Conservation (phyloP, 345 rosid genomes). For the Eucalyptus regnans region DNA sequence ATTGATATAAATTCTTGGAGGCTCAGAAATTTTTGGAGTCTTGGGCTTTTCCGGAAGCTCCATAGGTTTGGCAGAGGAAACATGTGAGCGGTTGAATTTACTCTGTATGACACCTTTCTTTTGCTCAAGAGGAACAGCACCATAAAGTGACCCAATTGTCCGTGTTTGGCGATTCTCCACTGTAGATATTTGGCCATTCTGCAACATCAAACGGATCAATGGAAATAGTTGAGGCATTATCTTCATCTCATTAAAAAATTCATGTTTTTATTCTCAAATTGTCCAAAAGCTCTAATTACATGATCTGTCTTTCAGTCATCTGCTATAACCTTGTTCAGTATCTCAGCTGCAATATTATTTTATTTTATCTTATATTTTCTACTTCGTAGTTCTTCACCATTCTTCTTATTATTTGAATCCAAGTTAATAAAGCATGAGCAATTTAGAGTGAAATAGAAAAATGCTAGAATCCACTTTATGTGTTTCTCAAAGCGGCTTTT, state of each 20-base stretch:
- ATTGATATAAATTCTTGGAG: neutral
- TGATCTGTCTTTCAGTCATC: neutral
- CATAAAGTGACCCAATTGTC: neutral
- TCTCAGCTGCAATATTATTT: neutral
- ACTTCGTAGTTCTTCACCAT: neutral
- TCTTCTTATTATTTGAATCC: neutral
- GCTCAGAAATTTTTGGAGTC: neutral
- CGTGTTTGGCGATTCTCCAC: neutral
- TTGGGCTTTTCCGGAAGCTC: neutral
- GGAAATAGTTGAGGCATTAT: neutral
- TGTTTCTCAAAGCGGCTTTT: neutral
- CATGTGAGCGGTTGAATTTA: neutral
- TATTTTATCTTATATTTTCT: neutral
- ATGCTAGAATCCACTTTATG: neutral
- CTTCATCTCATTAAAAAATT: neutral
- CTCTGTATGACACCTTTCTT: neutral
- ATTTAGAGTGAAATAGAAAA: neutral
- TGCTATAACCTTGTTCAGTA: neutral
- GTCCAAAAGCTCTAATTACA: neutral
- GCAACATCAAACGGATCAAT: neutral
- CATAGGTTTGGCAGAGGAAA: neutral
- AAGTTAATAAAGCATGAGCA: neutral
- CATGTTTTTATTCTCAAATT: neutral
- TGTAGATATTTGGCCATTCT: neutral
- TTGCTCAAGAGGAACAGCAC: neutral